Percentiles rank a stretch among this genome's conserved stretches.
phyloP scores from a whole-genome alignment of 2,329 filamentous ascomycete species.

The Coniochaeta prunicola region DNA sequence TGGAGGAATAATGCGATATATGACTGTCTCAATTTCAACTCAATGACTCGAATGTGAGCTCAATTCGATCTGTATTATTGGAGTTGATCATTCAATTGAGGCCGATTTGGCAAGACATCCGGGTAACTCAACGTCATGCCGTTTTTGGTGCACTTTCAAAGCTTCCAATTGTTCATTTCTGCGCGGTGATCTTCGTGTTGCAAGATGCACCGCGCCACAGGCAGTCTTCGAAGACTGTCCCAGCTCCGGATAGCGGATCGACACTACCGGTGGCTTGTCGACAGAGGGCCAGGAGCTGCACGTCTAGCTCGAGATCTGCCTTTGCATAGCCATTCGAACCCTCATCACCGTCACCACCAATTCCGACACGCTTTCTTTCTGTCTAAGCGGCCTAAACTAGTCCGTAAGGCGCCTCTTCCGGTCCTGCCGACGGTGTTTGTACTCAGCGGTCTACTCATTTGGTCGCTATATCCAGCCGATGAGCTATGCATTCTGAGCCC shows the following conservation, averaged over 20 bases:
- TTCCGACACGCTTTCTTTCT: not conserved
- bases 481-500: not conserved
- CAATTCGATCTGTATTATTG: not conserved
- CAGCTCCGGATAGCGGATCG: slow-evolving; percentile 1
- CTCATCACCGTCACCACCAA: not conserved
- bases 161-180: not conserved
- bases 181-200: not conserved
- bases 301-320: not conserved
- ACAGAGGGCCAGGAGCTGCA: not conserved
- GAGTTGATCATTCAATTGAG: not conserved
- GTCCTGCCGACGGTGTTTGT: not conserved
- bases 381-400: not conserved
- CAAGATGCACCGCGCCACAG: slow-evolving; percentile 2
- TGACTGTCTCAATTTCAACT: not conserved
- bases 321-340: not conserved
- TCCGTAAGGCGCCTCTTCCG: not conserved
- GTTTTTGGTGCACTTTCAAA: not conserved
- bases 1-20: not conserved
- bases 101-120: not conserved
- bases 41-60: not conserved
- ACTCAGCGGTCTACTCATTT: not conserved
- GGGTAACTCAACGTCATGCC: not conserved
- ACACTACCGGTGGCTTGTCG: slow-evolving; percentile 1
- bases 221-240: not conserved
- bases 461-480: slow-evolving; percentile 1